Percentiles rank a stretch among this genome's conserved stretches.
These are phyloP conservation scores for Taphrina confusa DNA, from an alignment of 1,139 yeast species.

Conservation along the genomic window DNA sequence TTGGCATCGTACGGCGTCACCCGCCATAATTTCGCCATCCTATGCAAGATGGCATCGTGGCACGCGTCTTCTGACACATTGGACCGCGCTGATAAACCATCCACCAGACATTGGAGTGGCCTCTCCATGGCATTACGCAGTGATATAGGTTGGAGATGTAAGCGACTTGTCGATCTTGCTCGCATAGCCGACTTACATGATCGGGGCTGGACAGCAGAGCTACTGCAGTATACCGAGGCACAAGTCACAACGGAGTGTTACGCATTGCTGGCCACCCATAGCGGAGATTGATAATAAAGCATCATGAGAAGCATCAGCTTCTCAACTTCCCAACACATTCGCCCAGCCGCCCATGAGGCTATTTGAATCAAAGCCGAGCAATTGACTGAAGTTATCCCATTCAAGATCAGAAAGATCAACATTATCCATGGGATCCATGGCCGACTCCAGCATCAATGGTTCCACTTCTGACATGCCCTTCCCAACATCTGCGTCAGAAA, in stretches of 20 bases:
- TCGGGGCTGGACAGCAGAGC: neutral
- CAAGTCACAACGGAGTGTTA: conserved; percentile 9
- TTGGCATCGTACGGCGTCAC: neutral
- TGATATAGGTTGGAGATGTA: conserved; percentile 1
- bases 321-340: no score
- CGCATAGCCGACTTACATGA: neutral
- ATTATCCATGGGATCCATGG: neutral
- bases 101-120: conserved; percentile 5
- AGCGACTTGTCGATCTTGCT: conserved; percentile 3
- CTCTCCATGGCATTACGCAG: neutral
- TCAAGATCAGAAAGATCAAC: neutral
- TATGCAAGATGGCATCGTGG: conserved; percentile 7
- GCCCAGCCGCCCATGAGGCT: neutral
- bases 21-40: neutral
- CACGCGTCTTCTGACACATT: neutral
- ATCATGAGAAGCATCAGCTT: no score
- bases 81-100: no score
- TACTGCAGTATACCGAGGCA: neutral
- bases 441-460: neutral
- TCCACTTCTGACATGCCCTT: neutral
- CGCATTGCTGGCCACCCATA: conserved; percentile 3
- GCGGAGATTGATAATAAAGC: neutral
- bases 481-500: neutral
- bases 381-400: conserved; percentile 15
- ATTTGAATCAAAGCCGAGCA: conserved; percentile 7